A percentile compares a stretch with the other conserved stretches of the same genome.
phyloP scores from a whole-genome alignment of 805 yeast species.

The Myxozyma udenii region DNA sequence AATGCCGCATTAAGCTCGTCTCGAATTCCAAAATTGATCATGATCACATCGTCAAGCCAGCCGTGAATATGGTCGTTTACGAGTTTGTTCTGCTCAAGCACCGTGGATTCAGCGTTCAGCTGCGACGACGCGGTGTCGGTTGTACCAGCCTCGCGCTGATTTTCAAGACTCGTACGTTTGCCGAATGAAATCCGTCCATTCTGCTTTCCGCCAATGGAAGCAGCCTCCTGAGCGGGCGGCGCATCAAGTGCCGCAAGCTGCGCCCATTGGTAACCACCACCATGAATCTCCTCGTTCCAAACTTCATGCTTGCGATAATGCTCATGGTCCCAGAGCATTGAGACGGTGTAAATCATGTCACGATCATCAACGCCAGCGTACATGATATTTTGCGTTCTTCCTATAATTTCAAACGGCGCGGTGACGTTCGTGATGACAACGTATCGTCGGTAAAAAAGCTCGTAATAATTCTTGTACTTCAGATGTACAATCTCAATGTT shows the following conservation, averaged over 20 bases:
- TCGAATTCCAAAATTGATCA: conserved; percentile 9
- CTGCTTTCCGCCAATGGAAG: no score
- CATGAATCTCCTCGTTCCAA: conserved; percentile 18
- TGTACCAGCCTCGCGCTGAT: no score
- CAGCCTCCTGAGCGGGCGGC: no score
- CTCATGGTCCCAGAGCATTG: conserved; percentile 17
- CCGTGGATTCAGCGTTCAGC: not conserved
- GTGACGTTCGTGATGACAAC: conserved; percentile 21
- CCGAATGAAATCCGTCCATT: no score
- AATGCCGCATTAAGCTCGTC: conserved; percentile 6
- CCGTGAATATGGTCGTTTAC: conserved; percentile 12
- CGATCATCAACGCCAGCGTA: conserved; percentile 15
- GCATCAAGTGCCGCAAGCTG: no score
- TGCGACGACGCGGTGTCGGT: no score
- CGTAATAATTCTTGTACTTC: conserved; percentile 12
- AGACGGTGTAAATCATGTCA: conserved; percentile 18
- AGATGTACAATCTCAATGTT: conserved; percentile 17
- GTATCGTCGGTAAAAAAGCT: conserved; percentile 15
- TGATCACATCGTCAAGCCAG: conserved; percentile 16
- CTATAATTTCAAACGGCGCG: conserved; percentile 24
- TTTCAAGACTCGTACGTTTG: no score
- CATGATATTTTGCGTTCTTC: conserved; percentile 14
- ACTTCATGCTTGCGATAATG: conserved; percentile 5
- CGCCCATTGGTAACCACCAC: conserved; percentile 11
- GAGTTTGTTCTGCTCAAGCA: not conserved